phyloP scores from a whole-genome alignment of 2,329 filamentous ascomycete genomes.

The Aaosphaeria arxii region DNA sequence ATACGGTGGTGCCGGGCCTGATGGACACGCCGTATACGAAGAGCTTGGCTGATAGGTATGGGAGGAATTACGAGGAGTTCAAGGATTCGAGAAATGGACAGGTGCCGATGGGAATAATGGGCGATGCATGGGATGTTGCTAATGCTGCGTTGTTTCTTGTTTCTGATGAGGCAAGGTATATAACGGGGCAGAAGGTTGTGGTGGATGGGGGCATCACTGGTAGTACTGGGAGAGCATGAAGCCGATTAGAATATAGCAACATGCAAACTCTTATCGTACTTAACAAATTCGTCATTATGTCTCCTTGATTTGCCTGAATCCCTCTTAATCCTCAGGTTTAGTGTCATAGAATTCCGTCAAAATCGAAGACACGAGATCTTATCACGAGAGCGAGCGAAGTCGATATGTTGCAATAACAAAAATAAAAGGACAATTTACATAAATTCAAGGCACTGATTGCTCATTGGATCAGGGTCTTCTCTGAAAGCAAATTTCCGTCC shows the following conservation, averaged over 20 bases:
- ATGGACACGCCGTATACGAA: slow-evolving; percentile 46
- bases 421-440: too few species aligned
- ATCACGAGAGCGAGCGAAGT: too few species aligned
- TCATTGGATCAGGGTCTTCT: too few species aligned
- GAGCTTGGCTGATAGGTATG: slow-evolving; percentile 9
- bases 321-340: too few species aligned
- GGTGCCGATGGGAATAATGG: slow-evolving; percentile 33
- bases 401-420: too few species aligned
- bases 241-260: neutral
- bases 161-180: slow-evolving; percentile 26
- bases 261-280: too few species aligned
- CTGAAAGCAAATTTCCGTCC: too few species aligned
- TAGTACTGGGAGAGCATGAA: slow-evolving; percentile 10
- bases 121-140: slow-evolving; percentile 32
- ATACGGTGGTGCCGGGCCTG: slow-evolving; percentile 55
- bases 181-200: slow-evolving; percentile 35
- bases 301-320: too few species aligned
- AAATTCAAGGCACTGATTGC: too few species aligned
- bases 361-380: too few species aligned
- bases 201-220: slow-evolving; percentile 36
- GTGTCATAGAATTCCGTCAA: too few species aligned
- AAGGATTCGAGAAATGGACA: slow-evolving; percentile 3
- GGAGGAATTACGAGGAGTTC: slow-evolving; percentile 6
- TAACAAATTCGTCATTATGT: too few species aligned
- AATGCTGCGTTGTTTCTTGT: slow-evolving; percentile 31